Evolutionary conservation across 2,329 filamentous ascomycete species (phyloP).

Genomic region (Fusarium albosuccineum): DNA sequence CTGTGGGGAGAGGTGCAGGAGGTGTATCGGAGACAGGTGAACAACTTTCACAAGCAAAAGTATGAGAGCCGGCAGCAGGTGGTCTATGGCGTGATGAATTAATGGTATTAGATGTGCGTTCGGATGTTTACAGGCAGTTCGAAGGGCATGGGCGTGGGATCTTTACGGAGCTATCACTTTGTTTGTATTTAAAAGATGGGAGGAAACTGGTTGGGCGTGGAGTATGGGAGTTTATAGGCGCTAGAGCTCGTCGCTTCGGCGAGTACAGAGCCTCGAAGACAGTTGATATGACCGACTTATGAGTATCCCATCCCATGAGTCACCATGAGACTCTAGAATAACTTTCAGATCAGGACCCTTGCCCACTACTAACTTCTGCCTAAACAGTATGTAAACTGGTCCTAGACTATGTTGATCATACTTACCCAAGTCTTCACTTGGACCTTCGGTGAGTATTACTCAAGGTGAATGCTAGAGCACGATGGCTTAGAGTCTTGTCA

Average conservation of each 20-base stretch:
- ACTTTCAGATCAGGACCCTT: too few relatives aligned
- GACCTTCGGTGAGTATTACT: neutral
- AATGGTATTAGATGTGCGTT: neutral
- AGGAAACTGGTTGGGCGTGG: neutral
- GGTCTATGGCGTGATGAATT: conserved; percentile 34
- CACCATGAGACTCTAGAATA: too few relatives aligned
- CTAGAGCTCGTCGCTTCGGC: neutral
- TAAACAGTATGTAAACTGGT: too few relatives aligned
- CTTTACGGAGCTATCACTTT: neutral
- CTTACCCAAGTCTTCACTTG: too few relatives aligned
- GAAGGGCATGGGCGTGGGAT: neutral
- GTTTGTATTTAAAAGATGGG: neutral
- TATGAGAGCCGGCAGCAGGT: conserved; percentile 42
- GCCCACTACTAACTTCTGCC: too few relatives aligned
- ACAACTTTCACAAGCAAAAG: conserved; percentile 37
- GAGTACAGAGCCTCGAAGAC: neutral
- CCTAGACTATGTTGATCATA: too few relatives aligned
- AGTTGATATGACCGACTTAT: too few relatives aligned
- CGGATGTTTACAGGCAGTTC: neutral
- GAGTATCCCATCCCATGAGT: too few relatives aligned
- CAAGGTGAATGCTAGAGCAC: neutral
- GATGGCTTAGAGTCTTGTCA: too few relatives aligned
- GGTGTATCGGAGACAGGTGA: conserved; percentile 43
- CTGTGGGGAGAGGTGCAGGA: conserved; percentile 50
- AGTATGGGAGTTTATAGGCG: neutral